Evolutionary conservation across 768 basidiomycete genomes (phyloP).

Genomic region (Tremella yokohamensis): DNA sequence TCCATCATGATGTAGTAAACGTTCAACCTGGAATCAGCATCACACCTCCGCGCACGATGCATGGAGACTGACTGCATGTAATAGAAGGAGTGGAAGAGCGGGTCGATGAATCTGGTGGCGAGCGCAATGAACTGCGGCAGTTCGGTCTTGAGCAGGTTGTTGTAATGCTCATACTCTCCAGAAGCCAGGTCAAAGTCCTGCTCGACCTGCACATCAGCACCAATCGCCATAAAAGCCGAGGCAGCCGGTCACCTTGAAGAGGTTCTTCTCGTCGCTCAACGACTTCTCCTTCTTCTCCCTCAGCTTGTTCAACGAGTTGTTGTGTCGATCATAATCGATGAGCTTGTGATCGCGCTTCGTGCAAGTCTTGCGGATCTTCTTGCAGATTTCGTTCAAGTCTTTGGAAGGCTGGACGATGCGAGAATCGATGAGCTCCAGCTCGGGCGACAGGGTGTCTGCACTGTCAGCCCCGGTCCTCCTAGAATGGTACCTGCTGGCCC

Average conservation of each 20-base stretch:
- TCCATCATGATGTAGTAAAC: slow-evolving; percentile 91
- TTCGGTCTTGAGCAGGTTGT: slow-evolving; percentile 82
- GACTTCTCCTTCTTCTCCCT: slow-evolving; percentile 98
- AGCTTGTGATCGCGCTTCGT: slow-evolving; percentile 98
- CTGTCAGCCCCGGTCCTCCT: not conserved
- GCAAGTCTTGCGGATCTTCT: slow-evolving; percentile 85
- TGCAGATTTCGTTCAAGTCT: slow-evolving; percentile 81
- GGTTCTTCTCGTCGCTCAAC: slow-evolving; percentile 89
- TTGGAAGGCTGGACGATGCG: slow-evolving; percentile 79
- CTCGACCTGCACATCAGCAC: slow-evolving; percentile 62
- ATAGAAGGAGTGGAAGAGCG: slow-evolving; percentile 96
- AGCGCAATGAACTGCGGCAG: slow-evolving; percentile 88
- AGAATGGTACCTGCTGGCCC: slow-evolving; percentile 1
- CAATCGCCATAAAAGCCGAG: too few relatives aligned
- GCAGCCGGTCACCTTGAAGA: slow-evolving; percentile 81
- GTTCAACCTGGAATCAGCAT: slow-evolving; percentile 63
- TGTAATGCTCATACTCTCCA: slow-evolving; percentile 90
- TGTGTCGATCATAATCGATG: slow-evolving; percentile 90
- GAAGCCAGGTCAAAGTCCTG: slow-evolving; percentile 93
- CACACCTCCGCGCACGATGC: not conserved
- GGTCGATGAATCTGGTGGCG: slow-evolving; percentile 85
- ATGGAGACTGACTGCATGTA: slow-evolving; percentile 85
- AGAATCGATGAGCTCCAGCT: slow-evolving; percentile 88
- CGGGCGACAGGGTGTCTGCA: slow-evolving; percentile 67
- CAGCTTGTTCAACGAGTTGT: slow-evolving; percentile 90